Evolutionary conservation across 129 eudicot genomes (phyloP).

Genomic region (Lonicera japonica): DNA sequence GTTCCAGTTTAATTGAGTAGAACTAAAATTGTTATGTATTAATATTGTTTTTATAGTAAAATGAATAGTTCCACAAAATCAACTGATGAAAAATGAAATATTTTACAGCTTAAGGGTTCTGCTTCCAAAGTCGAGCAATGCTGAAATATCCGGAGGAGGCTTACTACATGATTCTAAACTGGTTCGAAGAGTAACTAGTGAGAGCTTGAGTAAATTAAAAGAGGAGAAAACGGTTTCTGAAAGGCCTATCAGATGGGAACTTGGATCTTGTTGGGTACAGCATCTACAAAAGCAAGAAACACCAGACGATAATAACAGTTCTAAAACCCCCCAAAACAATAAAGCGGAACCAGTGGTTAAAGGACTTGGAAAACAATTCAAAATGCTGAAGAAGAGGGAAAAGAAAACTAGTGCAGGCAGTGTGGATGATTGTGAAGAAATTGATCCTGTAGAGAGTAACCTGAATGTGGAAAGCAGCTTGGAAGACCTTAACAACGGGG

Average conservation of each 20-base stretch:
- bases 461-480: slow-evolving; percentile 33
- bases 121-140: slow-evolving; percentile 43
- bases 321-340: slow-evolving; percentile 31
- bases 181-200: slow-evolving; percentile 44
- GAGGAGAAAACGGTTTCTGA: slow-evolving; percentile 33
- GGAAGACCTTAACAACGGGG: slow-evolving; percentile 28
- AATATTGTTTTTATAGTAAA: neutral
- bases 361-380: slow-evolving; percentile 93
- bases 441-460: slow-evolving; percentile 29
- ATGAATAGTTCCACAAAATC: slow-evolving; percentile 1
- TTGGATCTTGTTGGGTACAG: slow-evolving; percentile 97
- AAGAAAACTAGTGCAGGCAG: slow-evolving; percentile 32
- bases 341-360: slow-evolving; percentile 58
- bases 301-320: slow-evolving; percentile 36
- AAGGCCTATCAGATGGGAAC: slow-evolving; percentile 85
- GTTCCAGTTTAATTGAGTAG: no score
- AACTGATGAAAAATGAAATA: slow-evolving; percentile 1
- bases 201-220: slow-evolving; percentile 56
- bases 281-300: slow-evolving; percentile 88
- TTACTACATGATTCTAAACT: slow-evolving; percentile 39
- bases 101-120: slow-evolving; percentile 70
- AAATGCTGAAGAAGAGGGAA: slow-evolving; percentile 82
- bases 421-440: slow-evolving; percentile 35
- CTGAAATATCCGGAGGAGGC: slow-evolving; percentile 43
- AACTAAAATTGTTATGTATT: no score